phyloP scores from a whole-genome alignment of 2,329 filamentous ascomycete genomes.

The Fusarium anguioides region DNA sequence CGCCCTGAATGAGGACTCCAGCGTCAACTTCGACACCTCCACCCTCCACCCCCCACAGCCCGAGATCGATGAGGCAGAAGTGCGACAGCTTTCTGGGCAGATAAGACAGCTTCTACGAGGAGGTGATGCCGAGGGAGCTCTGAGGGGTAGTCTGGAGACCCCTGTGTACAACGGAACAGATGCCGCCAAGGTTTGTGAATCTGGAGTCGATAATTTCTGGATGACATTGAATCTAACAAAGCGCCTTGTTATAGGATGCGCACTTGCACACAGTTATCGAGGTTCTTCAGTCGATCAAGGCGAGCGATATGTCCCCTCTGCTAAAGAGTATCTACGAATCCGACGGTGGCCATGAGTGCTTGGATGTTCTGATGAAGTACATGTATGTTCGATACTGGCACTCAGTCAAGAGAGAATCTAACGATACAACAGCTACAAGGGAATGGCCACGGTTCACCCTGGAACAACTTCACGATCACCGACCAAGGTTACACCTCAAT shows the following conservation, averaged over 20 bases:
- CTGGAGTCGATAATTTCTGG: not conserved
- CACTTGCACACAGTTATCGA: constrained; percentile 91
- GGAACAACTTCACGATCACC: constrained; percentile 58
- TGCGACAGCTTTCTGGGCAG: constrained; percentile 81
- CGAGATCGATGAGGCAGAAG: constrained; percentile 80
- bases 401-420: constrained; percentile 1
- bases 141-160: constrained; percentile 85
- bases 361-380: constrained; percentile 98
- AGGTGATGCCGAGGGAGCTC: constrained; percentile 86
- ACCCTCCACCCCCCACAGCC: constrained; percentile 82
- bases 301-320: constrained; percentile 92
- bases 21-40: constrained; percentile 88
- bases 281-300: constrained; percentile 95
- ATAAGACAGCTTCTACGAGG: constrained; percentile 88
- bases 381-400: constrained; percentile 68
- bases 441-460: constrained; percentile 72
- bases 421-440: constrained; percentile 77
- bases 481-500: constrained; percentile 72
- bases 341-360: constrained; percentile 82
- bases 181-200: constrained; percentile 62
- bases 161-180: constrained; percentile 77
- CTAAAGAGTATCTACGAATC: constrained; percentile 82
- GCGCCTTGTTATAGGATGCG: constrained; percentile 69
- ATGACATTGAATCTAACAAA: constrained; percentile 11
- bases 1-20: constrained; percentile 87